These are phyloP conservation scores for Gliomastix tumulicola DNA, from an alignment of 2,329 filamentous ascomycete species.

Conservation along the genomic window DNA sequence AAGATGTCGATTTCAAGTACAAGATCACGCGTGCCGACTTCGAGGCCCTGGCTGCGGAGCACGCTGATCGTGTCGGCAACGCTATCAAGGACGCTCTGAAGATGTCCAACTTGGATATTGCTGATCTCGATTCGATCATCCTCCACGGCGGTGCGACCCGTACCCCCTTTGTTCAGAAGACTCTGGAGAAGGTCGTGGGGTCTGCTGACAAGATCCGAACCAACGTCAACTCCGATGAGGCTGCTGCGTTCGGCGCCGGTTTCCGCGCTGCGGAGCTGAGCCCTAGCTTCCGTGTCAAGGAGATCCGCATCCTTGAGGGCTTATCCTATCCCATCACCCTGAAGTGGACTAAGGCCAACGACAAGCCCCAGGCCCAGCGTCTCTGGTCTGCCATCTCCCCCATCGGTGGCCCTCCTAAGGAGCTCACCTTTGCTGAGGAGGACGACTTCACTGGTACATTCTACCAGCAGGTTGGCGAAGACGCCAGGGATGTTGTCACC, in stretches of 20 bases:
- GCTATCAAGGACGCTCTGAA: constrained; percentile 71
- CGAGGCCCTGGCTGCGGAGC: constrained; percentile 65
- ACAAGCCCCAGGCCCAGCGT: constrained; percentile 69
- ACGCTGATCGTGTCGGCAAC: constrained; percentile 59
- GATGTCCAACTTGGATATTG: constrained; percentile 63
- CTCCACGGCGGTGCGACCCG: constrained; percentile 85
- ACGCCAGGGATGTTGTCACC: constrained; percentile 55
- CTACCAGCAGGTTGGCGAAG: constrained; percentile 60
- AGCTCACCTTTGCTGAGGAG: constrained; percentile 76
- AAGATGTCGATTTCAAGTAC: constrained; percentile 90
- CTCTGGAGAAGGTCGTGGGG: constrained; percentile 70
- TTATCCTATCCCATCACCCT: constrained; percentile 68
- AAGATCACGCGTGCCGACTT: constrained; percentile 76
- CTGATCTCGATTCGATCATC: constrained; percentile 82
- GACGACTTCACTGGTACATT: constrained; percentile 77
- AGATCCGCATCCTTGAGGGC: constrained; percentile 78
- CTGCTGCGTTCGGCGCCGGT: constrained; percentile 89
- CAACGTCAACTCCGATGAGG: constrained; percentile 96
- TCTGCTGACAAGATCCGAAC: constrained; percentile 73
- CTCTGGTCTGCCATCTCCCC: constrained; percentile 75
- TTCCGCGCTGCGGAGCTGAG: constrained; percentile 91
- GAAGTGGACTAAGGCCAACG: constrained; percentile 63
- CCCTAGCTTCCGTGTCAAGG: constrained; percentile 95
- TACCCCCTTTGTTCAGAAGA: constrained; percentile 90
- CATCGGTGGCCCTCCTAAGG: constrained; percentile 70